Evolutionary conservation across 208 protist species (phyloP), one percentile per base, ranked within the genome.

Genomic region (Acanthamoeba royreba): DNA sequence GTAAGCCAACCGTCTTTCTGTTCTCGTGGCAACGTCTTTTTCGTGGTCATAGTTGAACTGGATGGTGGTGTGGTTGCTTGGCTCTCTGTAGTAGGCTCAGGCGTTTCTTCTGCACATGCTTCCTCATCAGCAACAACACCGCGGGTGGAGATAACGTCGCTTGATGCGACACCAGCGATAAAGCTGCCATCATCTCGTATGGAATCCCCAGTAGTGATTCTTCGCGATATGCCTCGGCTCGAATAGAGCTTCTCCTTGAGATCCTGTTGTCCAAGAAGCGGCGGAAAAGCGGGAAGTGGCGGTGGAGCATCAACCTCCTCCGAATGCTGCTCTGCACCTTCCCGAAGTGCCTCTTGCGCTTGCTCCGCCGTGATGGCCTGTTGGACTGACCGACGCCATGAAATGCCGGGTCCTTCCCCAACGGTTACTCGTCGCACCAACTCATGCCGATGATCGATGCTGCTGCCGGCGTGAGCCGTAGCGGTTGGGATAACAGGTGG

Each of bases 171-270:
- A 19, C 49, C 49, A 9, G 9, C 49, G 49, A 55, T 19, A 55
- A 35, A 72, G 61, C 61, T 72, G 61, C 61, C 28, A 17, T 33
- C n/a, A 3, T 69, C 58, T 8, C 13, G 4, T 11, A 77, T 13
- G 0, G 66, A 46, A 22, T 77, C 66, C 25, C 66, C 66, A 19
- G 35, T 77, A 38, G 66, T 77, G 35, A 77, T 77, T 19, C 66
- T 3, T 19, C 66, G 66, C 15, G 66, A 77, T 31, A 77, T 77
- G 31, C 66, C 66, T 3, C 66, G 66, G 61, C 61, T 72, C 35
- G 61, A 72, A 17, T 72, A 72, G 66, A 77, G 66, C 66, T 77
- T 77, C 35, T 77, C 66, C 66, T 77, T 77, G 66, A 77, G 38
- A 38, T 77, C 35, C 66, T 77, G 35, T 22, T 77, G 66, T 22